Evolutionary conservation across 257 asterid genomes (phyloP).

Genomic region (Osmanthus fragrans): DNA sequence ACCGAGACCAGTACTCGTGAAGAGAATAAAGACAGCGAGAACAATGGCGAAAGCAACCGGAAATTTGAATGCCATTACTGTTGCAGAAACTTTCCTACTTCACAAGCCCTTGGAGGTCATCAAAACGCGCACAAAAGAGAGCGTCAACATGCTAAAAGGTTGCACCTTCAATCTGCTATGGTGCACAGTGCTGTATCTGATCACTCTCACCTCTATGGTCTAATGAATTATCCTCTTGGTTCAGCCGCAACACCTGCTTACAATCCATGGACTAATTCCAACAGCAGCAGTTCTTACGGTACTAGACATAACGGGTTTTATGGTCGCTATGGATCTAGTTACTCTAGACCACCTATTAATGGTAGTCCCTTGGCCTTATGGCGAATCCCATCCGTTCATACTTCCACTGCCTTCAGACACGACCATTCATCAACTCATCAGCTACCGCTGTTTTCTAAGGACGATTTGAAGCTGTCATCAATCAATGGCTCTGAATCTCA

Average conservation of each 20-base stretch:
- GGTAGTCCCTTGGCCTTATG: slow-evolving; percentile 74
- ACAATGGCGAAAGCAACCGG: slow-evolving; percentile 35
- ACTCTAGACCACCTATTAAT: slow-evolving; percentile 46
- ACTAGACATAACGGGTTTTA: slow-evolving; percentile 31
- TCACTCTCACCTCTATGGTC: slow-evolving; percentile 50
- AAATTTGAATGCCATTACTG: slow-evolving; percentile 91
- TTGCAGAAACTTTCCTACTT: slow-evolving; percentile 84
- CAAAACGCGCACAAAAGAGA: slow-evolving; percentile 95
- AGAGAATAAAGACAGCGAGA: slow-evolving; percentile 18
- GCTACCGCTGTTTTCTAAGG: slow-evolving; percentile 28
- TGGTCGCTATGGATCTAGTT: slow-evolving; percentile 20
- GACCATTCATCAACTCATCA: slow-evolving; percentile 39
- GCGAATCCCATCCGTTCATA: slow-evolving; percentile 44
- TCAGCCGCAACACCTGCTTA: slow-evolving; percentile 29
- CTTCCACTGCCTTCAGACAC: slow-evolving; percentile 20
- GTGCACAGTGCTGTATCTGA: slow-evolving; percentile 42
- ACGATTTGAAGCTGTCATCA: slow-evolving; percentile 32
- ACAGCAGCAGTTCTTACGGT: slow-evolving; percentile 9
- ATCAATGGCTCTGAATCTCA: slow-evolving; percentile 38
- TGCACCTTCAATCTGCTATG: slow-evolving; percentile 71
- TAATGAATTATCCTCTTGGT: slow-evolving; percentile 49
- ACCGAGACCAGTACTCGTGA: neutral
- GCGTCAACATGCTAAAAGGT: slow-evolving; percentile 81
- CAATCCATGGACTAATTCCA: slow-evolving; percentile 33
- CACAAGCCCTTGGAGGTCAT: slow-evolving; percentile 96